These are phyloP conservation scores for Irpex sp. DNA, from an alignment of 1,284 basidiomycete species.

Conservation along the genomic window DNA sequence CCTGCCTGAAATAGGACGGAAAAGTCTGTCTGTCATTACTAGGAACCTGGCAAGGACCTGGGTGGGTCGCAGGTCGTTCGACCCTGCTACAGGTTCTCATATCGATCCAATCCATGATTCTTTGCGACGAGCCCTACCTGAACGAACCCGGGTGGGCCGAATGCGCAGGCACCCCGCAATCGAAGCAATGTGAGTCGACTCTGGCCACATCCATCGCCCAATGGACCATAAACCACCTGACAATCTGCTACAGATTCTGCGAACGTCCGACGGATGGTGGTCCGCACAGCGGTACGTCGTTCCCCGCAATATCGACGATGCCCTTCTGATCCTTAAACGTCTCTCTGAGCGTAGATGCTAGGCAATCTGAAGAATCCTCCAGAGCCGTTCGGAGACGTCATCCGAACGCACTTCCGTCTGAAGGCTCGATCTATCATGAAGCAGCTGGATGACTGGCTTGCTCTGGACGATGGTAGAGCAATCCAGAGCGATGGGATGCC, in stretches of 20 bases:
- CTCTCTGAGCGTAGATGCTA: constrained; percentile 61
- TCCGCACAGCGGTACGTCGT: constrained; percentile 72
- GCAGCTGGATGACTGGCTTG: constrained; percentile 81
- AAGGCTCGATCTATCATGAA: constrained; percentile 67
- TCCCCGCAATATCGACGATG: background rate
- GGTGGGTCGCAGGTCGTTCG: constrained; percentile 84
- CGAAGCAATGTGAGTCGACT: constrained; percentile 59
- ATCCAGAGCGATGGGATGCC: constrained; percentile 1
- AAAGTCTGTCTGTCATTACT: constrained; percentile 90
- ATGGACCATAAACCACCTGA: constrained; percentile 7
- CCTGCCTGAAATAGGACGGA: constrained; percentile 54
- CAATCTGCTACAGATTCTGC: constrained; percentile 58
- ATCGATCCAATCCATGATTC: constrained; percentile 92
- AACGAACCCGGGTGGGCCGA: constrained; percentile 88
- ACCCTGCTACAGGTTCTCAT: constrained; percentile 83
- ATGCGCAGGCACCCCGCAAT: constrained; percentile 66
- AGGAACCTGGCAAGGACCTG: constrained; percentile 90
- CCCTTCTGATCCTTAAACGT: background rate
- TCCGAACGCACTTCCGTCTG: constrained; percentile 86
- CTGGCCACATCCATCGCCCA: background rate
- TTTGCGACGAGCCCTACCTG: constrained; percentile 85
- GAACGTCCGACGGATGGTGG: constrained; percentile 86
- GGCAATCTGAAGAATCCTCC: constrained; percentile 79
- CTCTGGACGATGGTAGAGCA: constrained; percentile 63
- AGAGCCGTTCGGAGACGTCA: constrained; percentile 77